Percentiles rank a stretch among this genome's conserved stretches.
phyloP scores from a whole-genome alignment of 2,329 filamentous ascomycete species.

The Claviceps sorghi region DNA sequence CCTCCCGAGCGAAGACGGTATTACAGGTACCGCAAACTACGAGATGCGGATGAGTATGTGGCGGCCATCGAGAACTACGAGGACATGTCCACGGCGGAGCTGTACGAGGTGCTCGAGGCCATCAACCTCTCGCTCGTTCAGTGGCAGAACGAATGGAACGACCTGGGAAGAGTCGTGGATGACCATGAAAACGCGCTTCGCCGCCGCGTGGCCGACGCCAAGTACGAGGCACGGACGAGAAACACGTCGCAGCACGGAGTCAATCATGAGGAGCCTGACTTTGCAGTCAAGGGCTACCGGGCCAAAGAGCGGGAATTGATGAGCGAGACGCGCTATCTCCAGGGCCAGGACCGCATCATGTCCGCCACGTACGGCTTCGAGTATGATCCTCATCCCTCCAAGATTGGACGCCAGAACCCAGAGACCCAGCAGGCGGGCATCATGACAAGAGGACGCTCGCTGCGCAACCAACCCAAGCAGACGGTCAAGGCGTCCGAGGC shows the following conservation, averaged over 20 bases:
- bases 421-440: constrained; percentile 35
- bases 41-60: constrained; percentile 34
- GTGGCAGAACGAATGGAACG: constrained; percentile 41
- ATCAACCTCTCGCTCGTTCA: constrained; percentile 31
- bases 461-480: constrained; percentile 42
- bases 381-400: constrained; percentile 42
- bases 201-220: constrained; percentile 32
- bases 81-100: constrained; percentile 30
- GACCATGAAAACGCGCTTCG: constrained; percentile 43
- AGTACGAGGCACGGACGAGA: constrained; percentile 30
- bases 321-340: constrained; percentile 31
- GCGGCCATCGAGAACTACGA: constrained; percentile 35
- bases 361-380: constrained; percentile 46
- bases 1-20: constrained; percentile 14
- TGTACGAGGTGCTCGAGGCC: constrained; percentile 30
- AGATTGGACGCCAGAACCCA: constrained; percentile 45
- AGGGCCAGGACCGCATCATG: constrained; percentile 42
- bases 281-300: constrained; percentile 38
- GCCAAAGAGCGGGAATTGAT: constrained; percentile 29
- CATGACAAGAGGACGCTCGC: constrained; percentile 35
- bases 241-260: constrained; percentile 24
- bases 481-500: constrained; percentile 45
- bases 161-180: constrained; percentile 35
- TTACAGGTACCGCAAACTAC: constrained; percentile 35
- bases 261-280: constrained; percentile 35